Evolutionary conservation across 345 rosid species (phyloP), one percentile per base, ranked within the genome.

Genomic region (Moricandia arvensis): DNA sequence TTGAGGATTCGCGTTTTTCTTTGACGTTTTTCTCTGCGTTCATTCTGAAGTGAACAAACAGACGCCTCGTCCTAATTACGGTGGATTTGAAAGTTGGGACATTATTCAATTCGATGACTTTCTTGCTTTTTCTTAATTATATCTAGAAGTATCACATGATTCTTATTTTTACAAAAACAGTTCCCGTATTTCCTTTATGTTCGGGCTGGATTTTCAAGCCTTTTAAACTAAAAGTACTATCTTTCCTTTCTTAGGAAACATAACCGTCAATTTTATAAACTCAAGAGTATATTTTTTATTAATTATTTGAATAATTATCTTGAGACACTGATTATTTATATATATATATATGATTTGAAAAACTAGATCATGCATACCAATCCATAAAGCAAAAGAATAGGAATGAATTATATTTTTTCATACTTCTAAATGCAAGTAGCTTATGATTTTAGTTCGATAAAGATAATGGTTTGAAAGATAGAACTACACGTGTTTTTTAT

Each of bases 41-140:
- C n/a, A n/a, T n/a, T n/a, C n/a, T n/a, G n/a, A n/a, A n/a, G n/a
- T n/a, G n/a, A n/a, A n/a, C n/a, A n/a, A n/a, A n/a, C n/a, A n/a
- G n/a, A n/a, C n/a, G n/a, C n/a, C n/a, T n/a, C n/a, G 27, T 62
- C 9, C 45, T 73, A 35, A 1, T 73, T 16, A 54, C 54, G 77
- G 43, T 37, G 70, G 55, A 2, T 73, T 54, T 73, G 77, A 64
- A 73, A 37, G 57, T 64, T 54, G 37, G 27, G 27, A 47, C 41
- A 73, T 27, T 38, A 55, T 54, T 55, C 31, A 27, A 55, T 54
- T 38, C 31, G 6, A 38, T 73, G 76, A 49, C 38, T 49, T 62
- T 62, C 53, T 62, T 63, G 69, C 53, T 45, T 45, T 15, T 45
- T 45, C 51, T 45, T 45, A 45, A n/a, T 45, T 45, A 45, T 45